Percentiles rank a stretch among this genome's conserved stretches.
Conservation (phyloP, 2,329 filamentous ascomycete species). For the Xylaria sp. region DNA sequence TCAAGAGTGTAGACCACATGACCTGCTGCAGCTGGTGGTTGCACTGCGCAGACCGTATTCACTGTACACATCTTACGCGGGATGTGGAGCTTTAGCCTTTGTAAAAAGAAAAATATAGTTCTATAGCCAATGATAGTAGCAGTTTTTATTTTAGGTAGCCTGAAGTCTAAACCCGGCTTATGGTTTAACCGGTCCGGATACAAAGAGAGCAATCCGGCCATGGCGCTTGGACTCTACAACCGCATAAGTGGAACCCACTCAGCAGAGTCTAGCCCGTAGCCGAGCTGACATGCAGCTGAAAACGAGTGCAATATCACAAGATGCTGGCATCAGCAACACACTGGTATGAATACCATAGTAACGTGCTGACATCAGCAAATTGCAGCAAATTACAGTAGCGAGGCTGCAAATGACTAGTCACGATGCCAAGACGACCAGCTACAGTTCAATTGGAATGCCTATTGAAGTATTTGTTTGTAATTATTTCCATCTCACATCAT, state of each 20-base stretch:
- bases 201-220: background rate
- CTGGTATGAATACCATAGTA: background rate
- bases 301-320: constrained; percentile 1
- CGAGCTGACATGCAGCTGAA: constrained; percentile 3
- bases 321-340: constrained; percentile 15
- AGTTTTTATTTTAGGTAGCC: background rate
- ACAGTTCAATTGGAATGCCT: too few species aligned
- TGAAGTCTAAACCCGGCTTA: background rate
- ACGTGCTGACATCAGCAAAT: background rate
- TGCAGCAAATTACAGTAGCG: background rate
- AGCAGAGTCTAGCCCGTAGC: background rate
- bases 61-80: too few species aligned
- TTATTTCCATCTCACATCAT: constrained; percentile 10
- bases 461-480: background rate
- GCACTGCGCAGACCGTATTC: too few species aligned
- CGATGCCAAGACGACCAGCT: too few species aligned
- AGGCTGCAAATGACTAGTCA: background rate
- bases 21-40: too few species aligned
- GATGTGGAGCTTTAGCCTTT: too few species aligned
- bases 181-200: background rate
- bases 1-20: too few species aligned
- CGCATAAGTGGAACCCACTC: background rate
- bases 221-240: background rate
- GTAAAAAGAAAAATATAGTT: too few species aligned
- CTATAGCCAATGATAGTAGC: too few species aligned